Conservation (phyloP, 495 filamentous ascomycete species). For the Lasiosphaeriaceae sp. region DNA sequence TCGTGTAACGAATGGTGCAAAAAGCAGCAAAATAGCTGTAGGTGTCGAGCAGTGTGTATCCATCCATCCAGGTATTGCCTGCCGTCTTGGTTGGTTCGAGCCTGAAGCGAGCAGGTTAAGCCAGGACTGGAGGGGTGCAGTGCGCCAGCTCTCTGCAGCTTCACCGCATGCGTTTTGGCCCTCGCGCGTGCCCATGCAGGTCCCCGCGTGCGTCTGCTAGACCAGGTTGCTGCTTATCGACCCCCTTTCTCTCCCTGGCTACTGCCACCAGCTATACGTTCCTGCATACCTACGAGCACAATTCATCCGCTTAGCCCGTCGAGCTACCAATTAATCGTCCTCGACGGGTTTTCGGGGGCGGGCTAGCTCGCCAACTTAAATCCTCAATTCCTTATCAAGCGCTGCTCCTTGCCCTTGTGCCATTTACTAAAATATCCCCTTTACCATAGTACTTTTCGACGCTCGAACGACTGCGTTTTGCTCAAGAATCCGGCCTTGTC, state of each 20-base stretch:
- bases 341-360: constrained; percentile 7
- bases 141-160: constrained; percentile 14
- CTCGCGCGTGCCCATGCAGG: constrained; percentile 23
- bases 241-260: constrained; percentile 18
- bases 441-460: constrained; percentile 60
- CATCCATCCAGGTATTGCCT: not conserved
- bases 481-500: constrained; percentile 42
- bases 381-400: constrained; percentile 7
- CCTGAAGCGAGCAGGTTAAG: not conserved
- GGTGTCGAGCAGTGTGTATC: not conserved
- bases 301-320: constrained; percentile 20
- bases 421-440: constrained; percentile 15
- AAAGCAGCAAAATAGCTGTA: not conserved
- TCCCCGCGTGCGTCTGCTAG: constrained; percentile 15
- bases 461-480: constrained; percentile 60
- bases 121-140: not conserved
- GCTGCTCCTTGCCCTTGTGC: not conserved
- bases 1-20: not conserved
- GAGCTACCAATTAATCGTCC: constrained; percentile 12
- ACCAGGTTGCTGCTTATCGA: constrained; percentile 11
- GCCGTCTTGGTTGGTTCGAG: not conserved
- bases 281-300: constrained; percentile 14
- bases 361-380: constrained; percentile 12
- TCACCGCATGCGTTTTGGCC: constrained; percentile 23
- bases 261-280: constrained; percentile 10